These are phyloP conservation scores for Dryas alaskensis DNA, from an alignment of 306 rosid genomes.

Conservation along the genomic window DNA sequence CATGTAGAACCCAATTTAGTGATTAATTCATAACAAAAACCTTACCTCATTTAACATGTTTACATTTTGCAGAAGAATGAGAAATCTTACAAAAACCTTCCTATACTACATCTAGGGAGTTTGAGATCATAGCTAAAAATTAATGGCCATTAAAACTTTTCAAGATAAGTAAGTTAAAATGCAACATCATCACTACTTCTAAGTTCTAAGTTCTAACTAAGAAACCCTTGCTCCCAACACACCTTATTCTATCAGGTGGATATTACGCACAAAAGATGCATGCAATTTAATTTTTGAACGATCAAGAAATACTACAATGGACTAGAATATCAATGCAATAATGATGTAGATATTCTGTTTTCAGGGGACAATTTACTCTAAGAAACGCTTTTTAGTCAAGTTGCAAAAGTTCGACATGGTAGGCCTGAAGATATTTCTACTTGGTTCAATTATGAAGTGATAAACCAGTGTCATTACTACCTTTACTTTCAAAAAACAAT, in stretches of 20 bases:
- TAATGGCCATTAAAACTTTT: neutral
- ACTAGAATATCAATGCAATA: neutral
- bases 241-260: neutral
- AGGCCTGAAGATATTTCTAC: slow-evolving; percentile 3
- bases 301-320: neutral
- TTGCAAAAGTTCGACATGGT: neutral
- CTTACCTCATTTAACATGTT: neutral
- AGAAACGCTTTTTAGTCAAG: neutral
- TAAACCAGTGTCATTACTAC: neutral
- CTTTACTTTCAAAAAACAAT: neutral
- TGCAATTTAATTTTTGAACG: neutral
- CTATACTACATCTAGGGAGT: neutral
- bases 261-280: neutral
- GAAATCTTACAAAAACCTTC: neutral
- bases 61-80: neutral
- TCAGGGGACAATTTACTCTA: neutral
- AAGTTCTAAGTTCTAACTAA: neutral
- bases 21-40: neutral
- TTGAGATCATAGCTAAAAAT: neutral
- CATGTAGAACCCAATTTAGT: neutral
- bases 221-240: neutral
- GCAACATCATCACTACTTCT: neutral
- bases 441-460: neutral
- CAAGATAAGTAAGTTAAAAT: neutral
- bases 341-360: neutral